Evolutionary conservation across 2,329 filamentous ascomycete genomes (phyloP).

Genomic region (Colletotrichum orchidophilum): DNA sequence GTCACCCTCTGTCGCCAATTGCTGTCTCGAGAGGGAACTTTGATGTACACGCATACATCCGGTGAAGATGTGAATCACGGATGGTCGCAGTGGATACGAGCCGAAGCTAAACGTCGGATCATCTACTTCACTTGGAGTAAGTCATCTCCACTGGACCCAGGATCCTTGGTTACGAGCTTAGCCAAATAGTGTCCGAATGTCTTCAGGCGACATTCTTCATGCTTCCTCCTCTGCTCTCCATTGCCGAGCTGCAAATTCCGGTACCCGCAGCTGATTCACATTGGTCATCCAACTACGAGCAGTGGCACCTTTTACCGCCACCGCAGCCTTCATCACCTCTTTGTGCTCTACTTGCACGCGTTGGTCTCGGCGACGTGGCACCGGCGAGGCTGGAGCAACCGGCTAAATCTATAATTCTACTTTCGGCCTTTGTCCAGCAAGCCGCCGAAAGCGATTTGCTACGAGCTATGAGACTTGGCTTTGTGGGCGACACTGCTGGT

Average conservation of each 20-base stretch:
- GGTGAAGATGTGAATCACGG: background rate
- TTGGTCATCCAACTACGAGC: slow-evolving; percentile 1
- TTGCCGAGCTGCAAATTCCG: slow-evolving; percentile 1
- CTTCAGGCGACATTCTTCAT: background rate
- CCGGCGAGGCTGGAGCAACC: background rate
- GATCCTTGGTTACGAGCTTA: background rate
- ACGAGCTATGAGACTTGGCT: slow-evolving; percentile 1
- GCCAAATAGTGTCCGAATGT: background rate
- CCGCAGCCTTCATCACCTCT: background rate
- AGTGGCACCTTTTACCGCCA: slow-evolving; percentile 2
- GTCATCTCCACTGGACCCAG: background rate
- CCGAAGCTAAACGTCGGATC: background rate
- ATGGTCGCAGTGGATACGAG: background rate
- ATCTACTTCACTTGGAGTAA: background rate
- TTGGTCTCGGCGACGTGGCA: background rate
- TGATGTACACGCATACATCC: background rate
- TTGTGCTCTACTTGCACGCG: background rate
- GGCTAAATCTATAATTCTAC: background rate
- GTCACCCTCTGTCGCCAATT: background rate
- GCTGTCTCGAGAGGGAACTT: background rate
- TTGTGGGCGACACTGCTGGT: background rate
- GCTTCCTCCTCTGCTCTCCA: background rate
- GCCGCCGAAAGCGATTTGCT: background rate
- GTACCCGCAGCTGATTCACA: background rate
- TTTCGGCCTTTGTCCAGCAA: slow-evolving; percentile 11